These are phyloP conservation scores for Eimeria sp. DNA, from an alignment of 169 alveolate genomes.

Conservation along the genomic window DNA sequence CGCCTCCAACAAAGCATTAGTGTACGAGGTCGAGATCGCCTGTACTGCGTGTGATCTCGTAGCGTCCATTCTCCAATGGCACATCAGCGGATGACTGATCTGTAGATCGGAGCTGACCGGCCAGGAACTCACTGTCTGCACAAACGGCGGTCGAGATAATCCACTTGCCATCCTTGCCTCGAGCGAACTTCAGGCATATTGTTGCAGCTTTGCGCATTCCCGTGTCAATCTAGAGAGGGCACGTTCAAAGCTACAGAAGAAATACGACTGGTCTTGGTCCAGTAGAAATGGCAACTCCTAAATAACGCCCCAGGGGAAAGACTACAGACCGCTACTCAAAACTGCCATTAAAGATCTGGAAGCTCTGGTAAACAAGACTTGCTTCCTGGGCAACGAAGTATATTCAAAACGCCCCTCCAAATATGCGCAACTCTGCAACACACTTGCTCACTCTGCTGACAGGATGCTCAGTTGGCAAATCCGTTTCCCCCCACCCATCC, in stretches of 20 bases:
- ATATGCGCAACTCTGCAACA: neutral
- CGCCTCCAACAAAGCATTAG: neutral
- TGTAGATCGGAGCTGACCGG: neutral
- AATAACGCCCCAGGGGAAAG: neutral
- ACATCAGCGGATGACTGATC: no score
- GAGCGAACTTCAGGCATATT: neutral
- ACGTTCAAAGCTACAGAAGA: neutral
- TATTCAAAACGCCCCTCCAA: neutral
- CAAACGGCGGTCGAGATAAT: neutral
- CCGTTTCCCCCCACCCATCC: no score
- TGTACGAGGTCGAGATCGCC: neutral
- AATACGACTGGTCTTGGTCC: neutral
- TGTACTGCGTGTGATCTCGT: neutral
- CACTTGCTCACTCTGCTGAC: neutral
- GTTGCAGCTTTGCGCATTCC: neutral
- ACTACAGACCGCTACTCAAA: neutral
- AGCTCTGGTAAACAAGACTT: no score
- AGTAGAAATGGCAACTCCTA: neutral
- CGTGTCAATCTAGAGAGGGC: neutral
- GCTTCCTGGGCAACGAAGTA: neutral
- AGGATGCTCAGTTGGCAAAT: neutral
- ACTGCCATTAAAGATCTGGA: neutral
- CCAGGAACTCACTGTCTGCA: constrained; percentile 7
- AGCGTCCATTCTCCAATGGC: neutral
- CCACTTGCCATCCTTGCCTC: neutral